Conservation (phyloP, 495 filamentous ascomycete genomes). For the Chaetomium fimeti region DNA sequence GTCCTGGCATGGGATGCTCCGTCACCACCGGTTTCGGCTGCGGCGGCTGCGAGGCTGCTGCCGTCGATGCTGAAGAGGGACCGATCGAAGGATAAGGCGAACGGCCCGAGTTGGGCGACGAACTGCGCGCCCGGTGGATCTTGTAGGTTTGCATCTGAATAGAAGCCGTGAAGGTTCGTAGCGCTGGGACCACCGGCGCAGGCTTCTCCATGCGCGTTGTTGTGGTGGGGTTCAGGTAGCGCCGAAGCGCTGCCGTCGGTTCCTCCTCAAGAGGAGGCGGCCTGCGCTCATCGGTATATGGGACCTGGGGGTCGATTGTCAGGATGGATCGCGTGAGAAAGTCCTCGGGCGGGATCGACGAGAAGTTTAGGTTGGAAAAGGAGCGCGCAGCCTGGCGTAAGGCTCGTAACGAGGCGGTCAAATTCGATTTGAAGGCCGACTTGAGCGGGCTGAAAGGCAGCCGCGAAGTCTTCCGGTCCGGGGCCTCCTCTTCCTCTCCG, state of each 20-base stretch:
- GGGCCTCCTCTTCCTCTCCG: conserved; percentile 23
- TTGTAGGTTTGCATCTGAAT: conserved; percentile 88
- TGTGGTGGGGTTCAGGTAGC: conserved; percentile 85
- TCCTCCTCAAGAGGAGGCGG: conserved; percentile 72
- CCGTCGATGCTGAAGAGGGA: conserved; percentile 44
- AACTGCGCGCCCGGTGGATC: conserved; percentile 46
- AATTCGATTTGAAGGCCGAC: conserved; percentile 82
- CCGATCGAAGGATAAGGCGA: conserved; percentile 34
- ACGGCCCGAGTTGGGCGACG: conserved; percentile 41
- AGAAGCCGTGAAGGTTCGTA: conserved; percentile 61
- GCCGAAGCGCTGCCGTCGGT: conserved; percentile 80
- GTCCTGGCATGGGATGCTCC: conserved; percentile 44
- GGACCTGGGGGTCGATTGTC: conserved; percentile 67
- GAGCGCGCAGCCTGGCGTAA: conserved; percentile 82
- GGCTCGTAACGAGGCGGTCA: conserved; percentile 86
- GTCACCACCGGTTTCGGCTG: conserved; percentile 32
- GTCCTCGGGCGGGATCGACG: conserved; percentile 78
- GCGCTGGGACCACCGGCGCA: conserved; percentile 29
- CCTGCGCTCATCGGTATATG: conserved; percentile 83
- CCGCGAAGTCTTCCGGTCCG: conserved; percentile 41
- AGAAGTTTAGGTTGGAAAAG: conserved; percentile 71
- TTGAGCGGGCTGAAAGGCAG: conserved; percentile 43
- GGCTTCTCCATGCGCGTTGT: conserved; percentile 63
- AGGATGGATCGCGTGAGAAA: conserved; percentile 84
- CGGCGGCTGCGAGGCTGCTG: conserved; percentile 36